Evolutionary conservation across 2,329 filamentous ascomycete species (phyloP), one percentile per base, ranked within the genome.

Genomic region (Exophiala lecanii-corni): DNA sequence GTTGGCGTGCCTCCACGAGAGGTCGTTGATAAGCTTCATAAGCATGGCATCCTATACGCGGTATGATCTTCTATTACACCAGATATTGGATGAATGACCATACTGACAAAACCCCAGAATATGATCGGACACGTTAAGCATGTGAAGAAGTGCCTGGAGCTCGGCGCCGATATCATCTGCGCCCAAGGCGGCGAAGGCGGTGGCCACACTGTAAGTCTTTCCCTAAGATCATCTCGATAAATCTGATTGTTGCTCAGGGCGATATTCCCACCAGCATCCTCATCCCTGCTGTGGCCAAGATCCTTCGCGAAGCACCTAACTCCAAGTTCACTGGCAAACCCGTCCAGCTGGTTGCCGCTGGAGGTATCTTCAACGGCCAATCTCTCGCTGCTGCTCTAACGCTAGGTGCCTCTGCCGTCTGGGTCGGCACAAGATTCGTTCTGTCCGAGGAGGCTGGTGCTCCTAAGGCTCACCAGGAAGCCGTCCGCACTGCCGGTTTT

Each of bases 91-190:
- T 7, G 12, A n/a, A 23, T 46, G 34, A 43, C 23, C 23, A 26
- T 26, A 7, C 47, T 40, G 21, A 32, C 17, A 37, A 9, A 15
- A 9, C 16, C 95, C 94, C 78, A 97, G 92, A 98, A 98, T 82
- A 98, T 98, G 92, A 89, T 98, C 65, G 92, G 92, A 56, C 92
- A 98, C 77, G 91, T 92, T 62, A 98, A 98, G 82, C 92, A 98
- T 73, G 91, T 95, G 53, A 79, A 88, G 71, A 98, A 97, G 78
- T 94, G 88, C 69, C 77, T 98, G 51, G 88, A 91, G 38, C 78
- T 89, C 46, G 92, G 89, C 55, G 87, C 82, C 57, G 92, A 98
- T 69, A 85, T 98, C 60, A 97, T 98, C 73, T 97, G 91, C 74
- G 92, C 92, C 39, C 92, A 98, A 73, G 92, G 92, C 64, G 91